Conservation (phyloP, 192 early-diverging fungal genomes). For the Glomus cerebriforme region DNA sequence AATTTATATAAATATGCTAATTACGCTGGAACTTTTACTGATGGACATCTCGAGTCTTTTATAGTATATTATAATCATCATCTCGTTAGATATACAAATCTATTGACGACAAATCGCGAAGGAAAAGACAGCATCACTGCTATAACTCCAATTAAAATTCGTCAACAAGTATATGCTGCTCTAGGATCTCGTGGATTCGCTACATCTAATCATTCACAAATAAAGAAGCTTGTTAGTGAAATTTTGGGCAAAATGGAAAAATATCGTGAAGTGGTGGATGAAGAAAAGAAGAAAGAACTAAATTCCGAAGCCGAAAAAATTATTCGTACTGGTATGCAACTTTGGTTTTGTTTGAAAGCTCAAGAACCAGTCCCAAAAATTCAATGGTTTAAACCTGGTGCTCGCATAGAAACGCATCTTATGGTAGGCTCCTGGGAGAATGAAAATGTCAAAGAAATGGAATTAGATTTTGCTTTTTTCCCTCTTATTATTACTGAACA, state of each 20-base stretch:
- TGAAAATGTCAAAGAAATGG: neutral
- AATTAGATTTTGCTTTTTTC: neutral
- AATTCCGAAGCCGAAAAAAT: neutral
- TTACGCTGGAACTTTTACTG: too few species aligned
- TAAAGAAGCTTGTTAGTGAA: neutral
- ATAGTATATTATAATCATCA: neutral
- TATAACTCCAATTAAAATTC: constrained; percentile 8
- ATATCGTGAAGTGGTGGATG: neutral
- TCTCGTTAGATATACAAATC: neutral
- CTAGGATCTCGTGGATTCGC: constrained; percentile 4
- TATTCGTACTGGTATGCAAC: neutral
- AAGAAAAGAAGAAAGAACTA: neutral
- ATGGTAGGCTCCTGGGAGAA: neutral
- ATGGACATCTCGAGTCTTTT: neutral
- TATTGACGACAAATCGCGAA: neutral
- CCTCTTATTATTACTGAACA: neutral
- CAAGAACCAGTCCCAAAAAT: constrained; percentile 14
- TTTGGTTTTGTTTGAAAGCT: constrained; percentile 11
- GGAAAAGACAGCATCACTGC: neutral
- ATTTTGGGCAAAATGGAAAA: neutral
- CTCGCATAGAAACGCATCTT: neutral
- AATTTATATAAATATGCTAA: neutral
- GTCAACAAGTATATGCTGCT: constrained; percentile 11
- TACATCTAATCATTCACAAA: neutral
- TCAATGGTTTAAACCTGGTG: neutral